Percentiles rank a stretch among this genome's conserved stretches.
These are phyloP conservation scores for Cucumis melo DNA, from an alignment of 306 rosid species.

Conservation along the genomic window DNA sequence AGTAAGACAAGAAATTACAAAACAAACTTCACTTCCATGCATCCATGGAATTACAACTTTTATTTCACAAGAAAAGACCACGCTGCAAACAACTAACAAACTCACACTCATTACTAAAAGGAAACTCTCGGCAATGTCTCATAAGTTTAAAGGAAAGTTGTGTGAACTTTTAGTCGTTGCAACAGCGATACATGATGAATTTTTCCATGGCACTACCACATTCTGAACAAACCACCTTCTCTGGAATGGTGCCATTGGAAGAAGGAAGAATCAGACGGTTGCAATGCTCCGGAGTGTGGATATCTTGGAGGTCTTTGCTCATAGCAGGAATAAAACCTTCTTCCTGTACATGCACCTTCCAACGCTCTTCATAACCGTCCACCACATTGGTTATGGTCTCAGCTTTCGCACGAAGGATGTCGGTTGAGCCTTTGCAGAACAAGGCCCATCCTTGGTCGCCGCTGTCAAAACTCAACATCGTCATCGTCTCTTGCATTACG, in stretches of 20 bases:
- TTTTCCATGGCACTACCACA: slow-evolving; percentile 81
- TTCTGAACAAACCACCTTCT: slow-evolving; percentile 62
- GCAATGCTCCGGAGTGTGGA: slow-evolving; percentile 11
- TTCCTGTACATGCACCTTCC: slow-evolving; percentile 18
- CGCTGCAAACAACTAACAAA: neutral
- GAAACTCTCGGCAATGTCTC: neutral
- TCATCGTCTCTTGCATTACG: slow-evolving; percentile 35
- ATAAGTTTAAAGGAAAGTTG: too few relatives aligned
- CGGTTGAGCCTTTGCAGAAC: slow-evolving; percentile 22
- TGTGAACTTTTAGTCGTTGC: neutral
- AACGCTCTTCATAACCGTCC: slow-evolving; percentile 23
- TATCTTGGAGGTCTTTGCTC: slow-evolving; percentile 7
- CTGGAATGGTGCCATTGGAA: slow-evolving; percentile 35
- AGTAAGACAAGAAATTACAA: neutral
- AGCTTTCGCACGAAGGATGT: slow-evolving; percentile 29
- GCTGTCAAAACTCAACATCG: slow-evolving; percentile 33
- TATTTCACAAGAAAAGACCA: neutral
- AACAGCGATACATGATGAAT: slow-evolving; percentile 82
- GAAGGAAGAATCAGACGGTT: slow-evolving; percentile 9
- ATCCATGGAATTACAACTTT: neutral
- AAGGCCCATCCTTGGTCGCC: slow-evolving; percentile 30
- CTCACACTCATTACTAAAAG: neutral
- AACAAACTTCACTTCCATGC: neutral
- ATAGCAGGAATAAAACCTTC: slow-evolving; percentile 24
- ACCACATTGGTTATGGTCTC: slow-evolving; percentile 10